These are phyloP conservation scores for Peronospora farinosa DNA, from an alignment of 352 stramenopile species.

Conservation along the genomic window DNA sequence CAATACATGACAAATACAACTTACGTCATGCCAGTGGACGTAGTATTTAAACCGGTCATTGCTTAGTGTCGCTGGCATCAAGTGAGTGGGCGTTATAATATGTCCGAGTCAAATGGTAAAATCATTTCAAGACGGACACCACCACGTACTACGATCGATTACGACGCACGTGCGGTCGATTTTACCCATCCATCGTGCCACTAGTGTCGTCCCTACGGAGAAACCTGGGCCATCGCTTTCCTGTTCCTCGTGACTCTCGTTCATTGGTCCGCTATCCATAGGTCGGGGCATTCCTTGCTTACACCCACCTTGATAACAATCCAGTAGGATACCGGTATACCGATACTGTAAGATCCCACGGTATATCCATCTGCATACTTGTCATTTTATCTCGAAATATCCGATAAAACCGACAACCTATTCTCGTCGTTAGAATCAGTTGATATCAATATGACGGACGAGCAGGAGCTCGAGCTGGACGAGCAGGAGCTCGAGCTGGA, in stretches of 20 bases:
- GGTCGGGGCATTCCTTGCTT: neutral
- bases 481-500: constrained; percentile 24
- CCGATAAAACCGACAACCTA: neutral
- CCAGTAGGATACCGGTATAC: too few relatives aligned
- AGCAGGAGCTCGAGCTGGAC: constrained; percentile 26
- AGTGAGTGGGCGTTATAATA: neutral
- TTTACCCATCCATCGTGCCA: constrained; percentile 71
- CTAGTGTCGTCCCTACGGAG: constrained; percentile 51
- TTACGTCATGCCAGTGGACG: constrained; percentile 78
- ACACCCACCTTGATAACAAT: too few relatives aligned
- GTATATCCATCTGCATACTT: too few relatives aligned
- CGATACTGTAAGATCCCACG: too few relatives aligned
- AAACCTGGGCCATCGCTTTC: constrained; percentile 32
- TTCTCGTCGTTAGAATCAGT: neutral
- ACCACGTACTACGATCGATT: constrained; percentile 63
- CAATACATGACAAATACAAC: neutral
- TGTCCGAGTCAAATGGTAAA: neutral
- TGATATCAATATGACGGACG: constrained; percentile 4
- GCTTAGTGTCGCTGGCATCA: constrained; percentile 35
- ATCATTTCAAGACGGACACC: neutral
- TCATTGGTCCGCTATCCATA: constrained; percentile 3
- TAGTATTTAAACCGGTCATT: constrained; percentile 80
- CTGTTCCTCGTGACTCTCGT: constrained; percentile 15
- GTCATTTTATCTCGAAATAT: neutral
- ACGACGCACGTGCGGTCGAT: constrained; percentile 74